These are phyloP conservation scores for Carex scoparia DNA, from an alignment of 176 grass and related monocot genomes.

Conservation along the genomic window DNA sequence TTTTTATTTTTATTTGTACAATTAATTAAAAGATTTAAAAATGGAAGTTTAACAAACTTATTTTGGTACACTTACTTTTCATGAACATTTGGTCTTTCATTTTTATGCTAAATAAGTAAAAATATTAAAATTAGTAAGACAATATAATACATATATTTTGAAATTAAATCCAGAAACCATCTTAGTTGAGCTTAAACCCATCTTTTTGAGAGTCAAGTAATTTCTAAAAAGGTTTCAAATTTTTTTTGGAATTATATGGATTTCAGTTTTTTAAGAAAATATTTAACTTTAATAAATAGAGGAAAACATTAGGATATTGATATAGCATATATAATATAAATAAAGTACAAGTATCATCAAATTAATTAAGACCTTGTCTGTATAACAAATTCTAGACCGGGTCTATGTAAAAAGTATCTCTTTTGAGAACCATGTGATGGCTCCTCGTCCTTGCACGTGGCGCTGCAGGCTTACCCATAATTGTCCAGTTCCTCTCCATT, in stretches of 20 bases:
- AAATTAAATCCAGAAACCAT: too few relatives aligned
- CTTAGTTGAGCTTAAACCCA: too few relatives aligned
- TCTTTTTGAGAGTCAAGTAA: neutral
- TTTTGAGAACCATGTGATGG: neutral
- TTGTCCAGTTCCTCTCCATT: neutral
- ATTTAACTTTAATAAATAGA: neutral
- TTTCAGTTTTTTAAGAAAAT: neutral
- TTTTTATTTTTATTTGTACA: too few relatives aligned
- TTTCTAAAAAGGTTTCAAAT: neutral
- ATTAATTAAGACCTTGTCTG: neutral
- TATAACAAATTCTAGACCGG: neutral
- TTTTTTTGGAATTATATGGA: neutral
- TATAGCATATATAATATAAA: too few relatives aligned
- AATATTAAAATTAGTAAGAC: too few relatives aligned
- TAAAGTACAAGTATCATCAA: neutral
- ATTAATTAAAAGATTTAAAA: too few relatives aligned
- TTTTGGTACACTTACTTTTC: too few relatives aligned
- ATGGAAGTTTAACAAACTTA: too few relatives aligned
- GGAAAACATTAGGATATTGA: neutral
- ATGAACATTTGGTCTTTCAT: too few relatives aligned
- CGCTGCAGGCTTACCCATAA: neutral
- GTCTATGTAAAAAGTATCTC: neutral
- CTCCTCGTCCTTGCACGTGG: conserved; percentile 13
- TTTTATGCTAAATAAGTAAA: too few relatives aligned
- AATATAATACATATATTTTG: too few relatives aligned